These are phyloP conservation scores for Epichloe gansuensis DNA, from an alignment of 2,329 filamentous ascomycete species.

Conservation along the genomic window DNA sequence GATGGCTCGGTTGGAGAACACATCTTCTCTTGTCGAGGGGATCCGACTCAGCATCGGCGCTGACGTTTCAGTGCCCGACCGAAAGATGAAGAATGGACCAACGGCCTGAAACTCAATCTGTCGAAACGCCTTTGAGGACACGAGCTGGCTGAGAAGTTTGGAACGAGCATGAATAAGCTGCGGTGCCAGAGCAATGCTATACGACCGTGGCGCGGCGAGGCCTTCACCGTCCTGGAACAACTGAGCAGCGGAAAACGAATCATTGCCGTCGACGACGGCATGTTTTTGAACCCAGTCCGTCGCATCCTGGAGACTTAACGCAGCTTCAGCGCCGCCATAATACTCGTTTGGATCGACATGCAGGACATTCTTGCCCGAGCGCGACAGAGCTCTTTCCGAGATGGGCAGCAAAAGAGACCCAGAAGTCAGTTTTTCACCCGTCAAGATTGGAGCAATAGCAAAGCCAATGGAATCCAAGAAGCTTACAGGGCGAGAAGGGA, in stretches of 20 bases:
- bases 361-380: constrained; percentile 81
- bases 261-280: constrained; percentile 12
- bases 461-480: constrained; percentile 20
- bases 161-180: constrained; percentile 80
- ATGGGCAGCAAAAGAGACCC: constrained; percentile 22
- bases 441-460: not conserved
- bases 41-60: constrained; percentile 49
- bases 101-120: constrained; percentile 92
- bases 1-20: constrained; percentile 69
- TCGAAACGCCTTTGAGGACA: constrained; percentile 78
- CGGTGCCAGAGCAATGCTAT: constrained; percentile 73
- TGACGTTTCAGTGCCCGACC: constrained; percentile 20
- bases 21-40: constrained; percentile 81
- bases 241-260: constrained; percentile 17
- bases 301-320: constrained; percentile 71
- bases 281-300: constrained; percentile 55
- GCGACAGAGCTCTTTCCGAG: constrained; percentile 67
- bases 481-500: constrained; percentile 68
- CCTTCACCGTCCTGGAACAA: constrained; percentile 25
- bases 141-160: constrained; percentile 61
- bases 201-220: constrained; percentile 56
- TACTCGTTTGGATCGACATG: constrained; percentile 81
- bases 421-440: constrained; percentile 9
- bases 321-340: constrained; percentile 79
- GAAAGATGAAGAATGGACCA: constrained; percentile 79